phyloP scores from a whole-genome alignment of 495 filamentous ascomycete genomes.

The Hypoxylon lenormandii region DNA sequence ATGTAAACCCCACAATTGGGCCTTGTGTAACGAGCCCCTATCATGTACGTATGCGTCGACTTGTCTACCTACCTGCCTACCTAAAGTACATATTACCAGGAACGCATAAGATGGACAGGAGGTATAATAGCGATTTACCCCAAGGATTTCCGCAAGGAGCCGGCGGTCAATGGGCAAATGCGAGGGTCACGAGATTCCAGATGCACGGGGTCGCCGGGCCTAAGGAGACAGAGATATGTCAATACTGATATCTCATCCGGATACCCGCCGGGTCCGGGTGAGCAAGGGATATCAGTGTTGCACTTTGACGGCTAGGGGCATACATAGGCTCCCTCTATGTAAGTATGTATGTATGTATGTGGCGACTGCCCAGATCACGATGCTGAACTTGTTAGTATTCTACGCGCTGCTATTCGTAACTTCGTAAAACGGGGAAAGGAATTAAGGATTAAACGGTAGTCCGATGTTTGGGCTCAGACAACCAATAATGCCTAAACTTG shows the following conservation, averaged over 20 bases:
- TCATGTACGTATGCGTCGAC: background rate
- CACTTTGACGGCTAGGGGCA: slow-evolving; percentile 33
- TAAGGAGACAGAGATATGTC: background rate
- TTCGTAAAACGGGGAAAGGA: too few relatives aligned
- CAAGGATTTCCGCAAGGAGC: slow-evolving; percentile 3
- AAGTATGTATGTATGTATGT: too few relatives aligned
- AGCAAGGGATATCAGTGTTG: slow-evolving; percentile 9
- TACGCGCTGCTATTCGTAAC: background rate
- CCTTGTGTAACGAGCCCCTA: slow-evolving; percentile 25
- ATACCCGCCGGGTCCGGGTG: slow-evolving; percentile 20
- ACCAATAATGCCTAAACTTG: background rate
- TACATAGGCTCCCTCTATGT: background rate
- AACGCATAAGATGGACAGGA: too few relatives aligned
- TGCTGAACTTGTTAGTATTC: background rate
- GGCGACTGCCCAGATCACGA: background rate
- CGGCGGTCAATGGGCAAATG: slow-evolving; percentile 4
- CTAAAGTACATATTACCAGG: background rate
- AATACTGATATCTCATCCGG: background rate
- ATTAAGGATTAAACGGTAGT: too few relatives aligned
- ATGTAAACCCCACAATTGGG: slow-evolving; percentile 22
- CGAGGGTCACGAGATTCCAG: too few relatives aligned
- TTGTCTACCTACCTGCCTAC: background rate
- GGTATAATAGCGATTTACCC: too few relatives aligned
- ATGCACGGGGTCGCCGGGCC: slow-evolving; percentile 1
- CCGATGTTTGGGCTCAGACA: too few relatives aligned